These are phyloP conservation scores for Volvariella surrecta DNA, from an alignment of 1,284 basidiomycete species.

Conservation along the genomic window DNA sequence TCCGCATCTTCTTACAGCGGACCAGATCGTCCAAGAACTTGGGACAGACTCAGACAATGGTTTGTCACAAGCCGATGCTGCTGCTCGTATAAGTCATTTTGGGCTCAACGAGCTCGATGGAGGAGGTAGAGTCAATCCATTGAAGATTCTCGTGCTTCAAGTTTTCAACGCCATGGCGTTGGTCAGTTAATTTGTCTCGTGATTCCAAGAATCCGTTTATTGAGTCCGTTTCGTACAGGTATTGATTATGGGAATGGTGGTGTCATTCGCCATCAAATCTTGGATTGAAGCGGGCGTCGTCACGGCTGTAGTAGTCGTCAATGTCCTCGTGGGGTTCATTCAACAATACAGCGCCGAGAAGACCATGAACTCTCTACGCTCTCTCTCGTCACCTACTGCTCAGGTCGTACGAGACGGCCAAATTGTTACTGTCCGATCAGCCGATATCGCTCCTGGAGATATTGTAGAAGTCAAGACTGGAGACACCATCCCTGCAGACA, in stretches of 20 bases:
- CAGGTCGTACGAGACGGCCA: constrained; percentile 29
- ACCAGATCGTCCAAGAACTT: neutral
- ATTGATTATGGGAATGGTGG: neutral
- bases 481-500: constrained; percentile 1
- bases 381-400: constrained; percentile 40
- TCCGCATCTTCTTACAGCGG: neutral
- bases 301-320: neutral
- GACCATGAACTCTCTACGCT: constrained; percentile 34
- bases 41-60: constrained; percentile 1
- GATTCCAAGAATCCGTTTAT: neutral
- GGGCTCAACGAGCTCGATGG: constrained; percentile 1
- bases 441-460: neutral
- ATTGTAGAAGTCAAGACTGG: constrained; percentile 1
- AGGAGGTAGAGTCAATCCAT: neutral
- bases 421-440: neutral
- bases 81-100: neutral
- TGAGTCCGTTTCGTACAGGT: neutral
- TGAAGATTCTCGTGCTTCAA: neutral
- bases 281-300: neutral
- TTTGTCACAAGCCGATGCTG: neutral
- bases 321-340: constrained; percentile 9
- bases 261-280: neutral
- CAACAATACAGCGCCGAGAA: constrained; percentile 35
- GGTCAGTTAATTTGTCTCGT: neutral
- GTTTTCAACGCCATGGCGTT: neutral